Conservation (phyloP, 257 asterid species). For the Lavandula angustifolia region DNA sequence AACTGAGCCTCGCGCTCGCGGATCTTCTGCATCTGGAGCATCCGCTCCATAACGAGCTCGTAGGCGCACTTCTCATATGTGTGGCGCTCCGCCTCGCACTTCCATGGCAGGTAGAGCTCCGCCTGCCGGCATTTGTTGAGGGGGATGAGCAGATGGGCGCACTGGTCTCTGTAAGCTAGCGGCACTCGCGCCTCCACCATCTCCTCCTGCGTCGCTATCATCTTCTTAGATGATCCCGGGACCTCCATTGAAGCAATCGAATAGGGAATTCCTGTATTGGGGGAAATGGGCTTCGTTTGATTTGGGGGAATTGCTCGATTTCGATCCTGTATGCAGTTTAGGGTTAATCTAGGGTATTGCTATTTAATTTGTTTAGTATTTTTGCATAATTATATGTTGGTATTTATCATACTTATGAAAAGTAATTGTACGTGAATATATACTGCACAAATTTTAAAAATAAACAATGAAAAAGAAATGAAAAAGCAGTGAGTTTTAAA, state of each 20-base stretch:
- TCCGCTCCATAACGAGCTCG: constrained; percentile 97
- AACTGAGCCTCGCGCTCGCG: constrained; percentile 74
- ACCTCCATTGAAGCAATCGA: constrained; percentile 57
- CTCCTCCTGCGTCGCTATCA: constrained; percentile 90
- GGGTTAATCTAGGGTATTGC: neutral
- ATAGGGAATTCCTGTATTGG: constrained; percentile 20
- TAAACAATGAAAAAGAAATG: too few relatives aligned
- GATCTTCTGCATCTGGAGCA: constrained; percentile 98
- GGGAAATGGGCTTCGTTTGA: constrained; percentile 24
- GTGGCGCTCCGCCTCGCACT: constrained; percentile 84
- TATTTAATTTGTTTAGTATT: too few relatives aligned
- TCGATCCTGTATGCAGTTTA: neutral
- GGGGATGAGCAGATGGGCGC: constrained; percentile 93
- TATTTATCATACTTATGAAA: too few relatives aligned
- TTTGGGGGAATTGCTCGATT: constrained; percentile 24
- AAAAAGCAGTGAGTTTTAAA: too few relatives aligned
- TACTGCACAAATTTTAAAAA: too few relatives aligned
- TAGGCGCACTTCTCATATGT: constrained; percentile 85
- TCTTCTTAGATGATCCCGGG: constrained; percentile 94
- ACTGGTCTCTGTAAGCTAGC: constrained; percentile 78
- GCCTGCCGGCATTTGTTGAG: constrained; percentile 88
- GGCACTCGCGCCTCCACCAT: constrained; percentile 85
- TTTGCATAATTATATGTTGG: too few relatives aligned
- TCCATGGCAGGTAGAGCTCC: constrained; percentile 91
- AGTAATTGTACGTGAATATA: too few relatives aligned